phyloP scores from a whole-genome alignment of 1,139 yeast species.

The Arxiozyma telluris region DNA sequence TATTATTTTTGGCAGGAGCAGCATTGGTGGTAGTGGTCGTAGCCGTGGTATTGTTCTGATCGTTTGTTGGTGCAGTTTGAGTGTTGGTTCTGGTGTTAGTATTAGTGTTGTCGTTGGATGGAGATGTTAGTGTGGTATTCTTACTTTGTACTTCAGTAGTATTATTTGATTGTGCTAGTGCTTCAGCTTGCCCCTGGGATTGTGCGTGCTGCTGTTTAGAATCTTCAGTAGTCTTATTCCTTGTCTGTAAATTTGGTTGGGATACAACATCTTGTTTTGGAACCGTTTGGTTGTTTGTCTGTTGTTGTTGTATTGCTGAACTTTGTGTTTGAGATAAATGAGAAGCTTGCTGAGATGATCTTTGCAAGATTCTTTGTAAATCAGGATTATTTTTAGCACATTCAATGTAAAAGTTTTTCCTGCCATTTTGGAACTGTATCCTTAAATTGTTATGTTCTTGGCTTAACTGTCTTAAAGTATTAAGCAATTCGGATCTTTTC shows the following conservation, averaged over 20 bases:
- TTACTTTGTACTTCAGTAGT: not conserved
- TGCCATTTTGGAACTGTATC: constrained; percentile 26
- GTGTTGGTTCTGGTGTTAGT: not conserved
- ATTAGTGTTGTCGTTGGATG: constrained; percentile 3
- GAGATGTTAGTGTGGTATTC: constrained; percentile 22
- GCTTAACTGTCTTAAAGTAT: constrained; percentile 20
- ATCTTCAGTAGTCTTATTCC: not conserved
- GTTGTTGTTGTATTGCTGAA: constrained; percentile 5
- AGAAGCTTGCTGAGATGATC: constrained; percentile 18
- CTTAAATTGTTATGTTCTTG: constrained; percentile 23
- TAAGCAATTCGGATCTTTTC: constrained; percentile 23
- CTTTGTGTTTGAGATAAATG: constrained; percentile 7
- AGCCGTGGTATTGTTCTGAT: too few relatives aligned
- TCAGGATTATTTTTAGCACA: constrained; percentile 29
- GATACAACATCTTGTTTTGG: constrained; percentile 1
- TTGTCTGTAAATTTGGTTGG: constrained; percentile 3
- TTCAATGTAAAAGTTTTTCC: constrained; percentile 29
- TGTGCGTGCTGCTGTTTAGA: constrained; percentile 1
- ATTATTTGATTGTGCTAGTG: constrained; percentile 4
- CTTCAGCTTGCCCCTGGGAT: not conserved
- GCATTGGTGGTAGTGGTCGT: not conserved
- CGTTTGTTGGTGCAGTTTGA: not conserved
- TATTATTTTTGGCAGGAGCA: constrained; percentile 3
- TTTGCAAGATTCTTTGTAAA: constrained; percentile 25
- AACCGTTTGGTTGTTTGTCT: constrained; percentile 2